Evolutionary conservation across 495 filamentous ascomycete species (phyloP), one percentile per base, ranked within the genome.

Genomic region (Chaetomium fimeti): DNA sequence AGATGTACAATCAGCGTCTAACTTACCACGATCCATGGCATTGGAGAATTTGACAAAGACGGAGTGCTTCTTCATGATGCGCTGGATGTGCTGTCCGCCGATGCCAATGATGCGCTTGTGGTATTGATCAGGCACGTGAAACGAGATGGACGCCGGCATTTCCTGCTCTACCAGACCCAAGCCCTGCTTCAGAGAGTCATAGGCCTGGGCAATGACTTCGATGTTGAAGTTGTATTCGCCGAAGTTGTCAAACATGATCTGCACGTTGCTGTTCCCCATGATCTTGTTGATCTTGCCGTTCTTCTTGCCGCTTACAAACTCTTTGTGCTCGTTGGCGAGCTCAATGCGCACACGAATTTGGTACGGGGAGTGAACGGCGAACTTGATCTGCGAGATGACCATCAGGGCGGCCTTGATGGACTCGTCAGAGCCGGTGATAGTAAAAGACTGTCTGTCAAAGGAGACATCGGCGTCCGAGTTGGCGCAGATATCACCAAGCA

Each of bases 271-370:
- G 75, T 97, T 92, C 16, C 92, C 92, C 95, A 99, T 98, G 73
- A 99, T 99, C 84, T 99, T 99, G 83, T 99, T 99, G 76, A 99
- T 98, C 81, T 99, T 99, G 78, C 94, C 94, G 70, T 98, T 98
- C 83, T 98, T 99, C 80, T 99, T 99, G 53, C 94, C 94, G 66
- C 92, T 95, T 51, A 98, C 94, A 72, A 98, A 98, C 73, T 98
- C 94, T 77, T 98, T 98, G 77, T 98, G 94, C 79, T 98, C 94
- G 72, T 98, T 98, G 63, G 94, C 95, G 29, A 98, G 88, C 79
- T 98, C 94, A 59, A 98, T 96, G 84, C 96, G 97, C 71, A 98
- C 92, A 16, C 92, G 87, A 75, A 98, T 95, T 71, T 93, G 91
- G 68, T 94, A 95, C 69, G 91, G 89, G 47, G 90, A 87, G 57